Evolutionary conservation across 768 basidiomycete genomes (phyloP).

Genomic region (Hirschioporus abietinus): DNA sequence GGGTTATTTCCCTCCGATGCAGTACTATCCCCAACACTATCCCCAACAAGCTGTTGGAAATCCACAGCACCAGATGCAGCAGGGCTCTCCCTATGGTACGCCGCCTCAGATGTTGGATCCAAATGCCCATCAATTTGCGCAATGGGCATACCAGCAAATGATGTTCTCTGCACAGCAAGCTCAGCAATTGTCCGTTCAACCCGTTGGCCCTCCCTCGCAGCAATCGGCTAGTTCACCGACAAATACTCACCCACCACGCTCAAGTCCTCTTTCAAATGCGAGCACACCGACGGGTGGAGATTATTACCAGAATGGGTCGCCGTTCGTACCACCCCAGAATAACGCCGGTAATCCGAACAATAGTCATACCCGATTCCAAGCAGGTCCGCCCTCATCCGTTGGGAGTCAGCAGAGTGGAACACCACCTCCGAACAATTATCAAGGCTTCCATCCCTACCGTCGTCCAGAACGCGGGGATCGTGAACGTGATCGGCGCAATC

Average conservation of each 20-base stretch:
- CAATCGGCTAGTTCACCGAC: conserved; percentile 6
- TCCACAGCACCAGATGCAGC: conserved; percentile 2
- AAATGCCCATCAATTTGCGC: conserved; percentile 66
- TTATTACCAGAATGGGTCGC: not conserved
- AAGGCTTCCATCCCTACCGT: conserved; percentile 79
- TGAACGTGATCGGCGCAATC: conserved; percentile 19
- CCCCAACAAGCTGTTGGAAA: conserved; percentile 3
- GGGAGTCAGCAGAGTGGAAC: conserved; percentile 3
- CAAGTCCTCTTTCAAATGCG: not conserved
- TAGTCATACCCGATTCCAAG: not conserved
- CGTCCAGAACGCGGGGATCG: conserved; percentile 44
- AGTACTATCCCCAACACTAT: conserved; percentile 3
- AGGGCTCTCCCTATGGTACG: not conserved
- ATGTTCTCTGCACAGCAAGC: conserved; percentile 65
- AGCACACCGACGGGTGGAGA: not conserved
- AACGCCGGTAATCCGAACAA: not conserved
- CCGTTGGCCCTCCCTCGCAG: conserved; percentile 13
- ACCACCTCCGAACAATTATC: conserved; percentile 22
- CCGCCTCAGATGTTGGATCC: conserved; percentile 53
- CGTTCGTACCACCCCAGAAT: not conserved
- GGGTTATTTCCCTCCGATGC: not conserved
- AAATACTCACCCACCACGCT: conserved; percentile 1
- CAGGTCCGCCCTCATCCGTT: not conserved
- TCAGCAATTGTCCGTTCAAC: conserved; percentile 38
- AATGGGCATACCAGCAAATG: conserved; percentile 92